Evolutionary conservation across 371 early-diverging fungal genomes (phyloP), one percentile per base, ranked within the genome.

Genomic region (Capniomyces stellatus): DNA sequence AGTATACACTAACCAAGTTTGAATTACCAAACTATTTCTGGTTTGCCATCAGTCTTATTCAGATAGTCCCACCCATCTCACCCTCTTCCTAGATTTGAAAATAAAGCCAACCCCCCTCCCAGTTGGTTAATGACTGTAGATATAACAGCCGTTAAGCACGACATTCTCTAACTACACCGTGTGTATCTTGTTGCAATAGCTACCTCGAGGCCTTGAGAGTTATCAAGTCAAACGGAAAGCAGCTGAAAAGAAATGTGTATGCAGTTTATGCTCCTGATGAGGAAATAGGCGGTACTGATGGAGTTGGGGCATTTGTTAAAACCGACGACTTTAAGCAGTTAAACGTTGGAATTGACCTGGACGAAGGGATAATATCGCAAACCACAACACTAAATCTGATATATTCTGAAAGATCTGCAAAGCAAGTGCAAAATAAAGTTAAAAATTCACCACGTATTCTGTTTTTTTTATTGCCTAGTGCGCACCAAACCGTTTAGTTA

Each of bases 191-290:
- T 44, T 44, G 21, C 19, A 8, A 22, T 23, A 48, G 52, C 29
- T 85, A 84, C 63, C 69, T 85, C 41, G 86, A 87, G 60, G 86
- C 84, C 30, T 69, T 87, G 39, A 70, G 86, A 1, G 57, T 55
- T n/a, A 72, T 82, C 28, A 68, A 73, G 57, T 54, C 57, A 1
- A 54, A 57, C 25, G 78, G 76, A 24, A 62, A 50, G 56, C 62
- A 67, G 55, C 75, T 76, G 24, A 64, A 62, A 54, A 71, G 84
- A 29, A 83, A 79, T 23, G 66, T 86, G 28, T 83, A 83, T 55
- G 58, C 78, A 50, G 71, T 76, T 18, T 85, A 75, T 70, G 81
- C 81, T 47, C 81, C 85, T 60, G 87, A 87, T 58, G 88, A 88
- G 67, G 89, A 88, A 59, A 76, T 86, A 50, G 86, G 83, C 54